Evolutionary conservation across 306 rosid species (phyloP).

Genomic region (Amphicarpaea edgeworthii): DNA sequence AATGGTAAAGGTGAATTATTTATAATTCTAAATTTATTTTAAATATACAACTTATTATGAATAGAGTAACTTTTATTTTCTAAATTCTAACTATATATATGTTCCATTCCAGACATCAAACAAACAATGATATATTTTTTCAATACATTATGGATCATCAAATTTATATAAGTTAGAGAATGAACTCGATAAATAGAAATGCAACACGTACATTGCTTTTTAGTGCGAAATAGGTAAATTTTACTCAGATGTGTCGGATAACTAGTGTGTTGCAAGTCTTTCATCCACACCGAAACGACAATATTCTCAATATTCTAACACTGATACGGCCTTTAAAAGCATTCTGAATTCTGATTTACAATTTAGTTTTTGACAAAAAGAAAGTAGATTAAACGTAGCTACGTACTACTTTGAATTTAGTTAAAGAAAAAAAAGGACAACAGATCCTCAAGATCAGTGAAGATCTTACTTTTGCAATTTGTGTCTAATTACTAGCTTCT

Average conservation of each 20-base stretch:
- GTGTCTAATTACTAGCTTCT: constrained; percentile 25
- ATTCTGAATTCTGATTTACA: constrained; percentile 55
- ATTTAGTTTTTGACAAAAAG: constrained; percentile 31
- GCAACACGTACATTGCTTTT: too few species aligned
- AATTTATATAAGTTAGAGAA: not conserved
- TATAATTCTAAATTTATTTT: not conserved
- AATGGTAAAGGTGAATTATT: not conserved
- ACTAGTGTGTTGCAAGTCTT: not conserved
- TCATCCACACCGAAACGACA: not conserved
- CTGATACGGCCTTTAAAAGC: constrained; percentile 35
- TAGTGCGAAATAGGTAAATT: not conserved
- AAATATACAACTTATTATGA: not conserved
- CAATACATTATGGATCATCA: not conserved
- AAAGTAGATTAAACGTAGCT: constrained; percentile 24
- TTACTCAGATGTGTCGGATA: not conserved
- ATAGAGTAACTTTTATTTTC: not conserved
- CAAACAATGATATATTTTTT: not conserved
- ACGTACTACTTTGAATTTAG: constrained; percentile 33
- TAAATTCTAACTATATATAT: too few species aligned
- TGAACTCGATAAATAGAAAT: not conserved
- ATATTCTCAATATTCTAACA: too few species aligned
- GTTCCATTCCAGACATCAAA: not conserved
- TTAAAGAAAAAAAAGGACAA: not conserved
- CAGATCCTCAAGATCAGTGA: constrained; percentile 48
- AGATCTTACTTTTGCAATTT: constrained; percentile 42